A percentile compares a stretch with the other conserved stretches of the same genome.
phyloP scores from a whole-genome alignment of 192 early-diverging fungal genomes.

The Coemansia sp. region DNA sequence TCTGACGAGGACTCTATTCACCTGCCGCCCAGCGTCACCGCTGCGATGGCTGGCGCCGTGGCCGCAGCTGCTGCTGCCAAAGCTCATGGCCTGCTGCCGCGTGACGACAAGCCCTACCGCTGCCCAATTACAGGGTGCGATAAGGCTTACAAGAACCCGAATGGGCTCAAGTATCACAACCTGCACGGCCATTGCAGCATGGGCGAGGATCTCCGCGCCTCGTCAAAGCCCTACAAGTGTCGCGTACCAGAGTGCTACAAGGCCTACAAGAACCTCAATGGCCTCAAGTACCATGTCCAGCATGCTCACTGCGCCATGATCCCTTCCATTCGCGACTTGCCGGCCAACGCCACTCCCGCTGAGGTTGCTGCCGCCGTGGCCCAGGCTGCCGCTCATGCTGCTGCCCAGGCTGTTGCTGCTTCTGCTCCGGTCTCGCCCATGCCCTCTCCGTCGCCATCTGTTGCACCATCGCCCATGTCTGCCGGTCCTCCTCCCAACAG shows the following conservation, averaged over 20 bases:
- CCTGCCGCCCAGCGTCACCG: constrained; percentile 58
- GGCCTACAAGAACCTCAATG: constrained; percentile 96
- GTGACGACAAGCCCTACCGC: constrained; percentile 85
- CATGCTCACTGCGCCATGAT: constrained; percentile 77
- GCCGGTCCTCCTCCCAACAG: not conserved
- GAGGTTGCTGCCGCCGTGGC: constrained; percentile 66
- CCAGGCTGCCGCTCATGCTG: constrained; percentile 59
- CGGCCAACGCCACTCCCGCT: constrained; percentile 59
- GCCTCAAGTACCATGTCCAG: constrained; percentile 93
- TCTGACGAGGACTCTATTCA: constrained; percentile 46
- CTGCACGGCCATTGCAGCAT: constrained; percentile 87
- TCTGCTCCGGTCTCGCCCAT: constrained; percentile 18
- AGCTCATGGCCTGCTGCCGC: constrained; percentile 47
- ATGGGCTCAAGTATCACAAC: constrained; percentile 98
- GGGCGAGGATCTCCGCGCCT: constrained; percentile 62
- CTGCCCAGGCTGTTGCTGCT: constrained; percentile 24
- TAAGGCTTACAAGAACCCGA: constrained; percentile 99
- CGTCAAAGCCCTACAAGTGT: constrained; percentile 75
- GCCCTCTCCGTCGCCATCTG: constrained; percentile 9
- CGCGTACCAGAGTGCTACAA: constrained; percentile 84
- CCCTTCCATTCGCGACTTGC: constrained; percentile 46
- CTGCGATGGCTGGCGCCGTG: constrained; percentile 56
- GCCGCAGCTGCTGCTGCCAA: constrained; percentile 51
- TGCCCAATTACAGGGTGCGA: constrained; percentile 85
- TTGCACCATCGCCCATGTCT: constrained; percentile 15